Percentiles rank a stretch among this genome's conserved stretches.
Conservation (phyloP, 2,329 filamentous ascomycete genomes). For the Colletotrichum salicis region DNA sequence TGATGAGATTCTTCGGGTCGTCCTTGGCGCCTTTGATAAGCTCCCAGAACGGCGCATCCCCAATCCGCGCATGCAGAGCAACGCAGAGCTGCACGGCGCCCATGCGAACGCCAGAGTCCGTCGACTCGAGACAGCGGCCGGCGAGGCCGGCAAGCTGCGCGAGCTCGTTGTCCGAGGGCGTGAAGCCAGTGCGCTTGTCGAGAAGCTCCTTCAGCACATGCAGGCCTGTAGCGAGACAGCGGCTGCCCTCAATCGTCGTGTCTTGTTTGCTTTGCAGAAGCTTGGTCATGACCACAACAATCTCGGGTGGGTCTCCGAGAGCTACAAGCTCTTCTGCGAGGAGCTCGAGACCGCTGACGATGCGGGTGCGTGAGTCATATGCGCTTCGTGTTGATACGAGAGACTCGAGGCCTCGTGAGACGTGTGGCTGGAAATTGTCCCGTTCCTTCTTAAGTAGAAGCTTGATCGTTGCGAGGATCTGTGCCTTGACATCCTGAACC, state of each 20-base stretch:
- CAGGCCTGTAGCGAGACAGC: constrained; percentile 70
- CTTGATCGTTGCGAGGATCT: constrained; percentile 79
- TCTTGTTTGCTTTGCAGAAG: constrained; percentile 59
- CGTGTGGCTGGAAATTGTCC: constrained; percentile 73
- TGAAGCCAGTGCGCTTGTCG: constrained; percentile 58
- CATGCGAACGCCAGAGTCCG: constrained; percentile 73
- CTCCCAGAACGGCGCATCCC: constrained; percentile 74
- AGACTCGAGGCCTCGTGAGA: constrained; percentile 74
- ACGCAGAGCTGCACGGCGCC: constrained; percentile 85
- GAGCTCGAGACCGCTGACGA: constrained; percentile 78
- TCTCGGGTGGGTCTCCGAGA: constrained; percentile 72
- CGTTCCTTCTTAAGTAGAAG: constrained; percentile 76
- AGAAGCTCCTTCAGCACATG: constrained; percentile 71
- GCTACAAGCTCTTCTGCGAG: constrained; percentile 77
- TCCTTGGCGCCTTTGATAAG: constrained; percentile 72
- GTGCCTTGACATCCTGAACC: constrained; percentile 77
- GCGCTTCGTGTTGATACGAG: constrained; percentile 72
- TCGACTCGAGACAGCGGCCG: constrained; percentile 67
- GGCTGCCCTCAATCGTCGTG: constrained; percentile 55
- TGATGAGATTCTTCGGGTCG: constrained; percentile 80
- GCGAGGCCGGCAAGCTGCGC: constrained; percentile 61
- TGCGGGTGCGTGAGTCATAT: constrained; percentile 76
- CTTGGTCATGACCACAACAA: constrained; percentile 63
- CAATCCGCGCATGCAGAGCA: constrained; percentile 72
- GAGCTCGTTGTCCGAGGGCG: constrained; percentile 64